These are phyloP conservation scores for Cucurbitaria berberidis DNA, from an alignment of 2,329 filamentous ascomycete species.

Conservation along the genomic window DNA sequence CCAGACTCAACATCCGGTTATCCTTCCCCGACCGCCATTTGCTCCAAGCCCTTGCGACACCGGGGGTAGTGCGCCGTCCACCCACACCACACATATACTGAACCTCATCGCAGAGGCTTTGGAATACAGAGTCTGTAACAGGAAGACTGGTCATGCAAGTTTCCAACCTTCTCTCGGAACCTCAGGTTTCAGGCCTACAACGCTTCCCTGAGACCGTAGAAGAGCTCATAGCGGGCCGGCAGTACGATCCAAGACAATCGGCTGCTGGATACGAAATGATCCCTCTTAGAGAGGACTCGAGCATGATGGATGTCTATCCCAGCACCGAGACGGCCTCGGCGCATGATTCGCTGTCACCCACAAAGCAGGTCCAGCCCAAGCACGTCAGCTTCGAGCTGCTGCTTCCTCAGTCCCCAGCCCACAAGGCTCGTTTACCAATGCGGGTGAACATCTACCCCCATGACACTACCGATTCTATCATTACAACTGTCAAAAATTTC, in stretches of 20 bases:
- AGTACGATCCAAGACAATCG: conserved; percentile 34
- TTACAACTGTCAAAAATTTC: conserved; percentile 98
- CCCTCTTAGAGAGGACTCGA: conserved; percentile 33
- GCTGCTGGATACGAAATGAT: conserved; percentile 36
- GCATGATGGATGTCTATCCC: conserved; percentile 46
- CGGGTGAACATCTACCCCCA: conserved; percentile 91
- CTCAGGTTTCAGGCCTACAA: conserved; percentile 33
- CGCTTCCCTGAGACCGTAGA: conserved; percentile 32
- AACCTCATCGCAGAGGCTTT: conserved; percentile 27
- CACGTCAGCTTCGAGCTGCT: conserved; percentile 81
- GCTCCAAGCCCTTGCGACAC: conserved; percentile 48
- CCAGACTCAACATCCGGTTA: conserved; percentile 30
- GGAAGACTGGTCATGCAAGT: conserved; percentile 37
- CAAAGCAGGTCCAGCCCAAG: conserved; percentile 59
- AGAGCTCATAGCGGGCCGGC: conserved; percentile 36
- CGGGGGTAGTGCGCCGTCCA: conserved; percentile 43
- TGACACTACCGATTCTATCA: conserved; percentile 96
- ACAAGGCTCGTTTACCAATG: conserved; percentile 79
- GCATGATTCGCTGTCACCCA: conserved; percentile 46
- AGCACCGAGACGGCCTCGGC: conserved; percentile 41
- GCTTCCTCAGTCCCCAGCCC: conserved; percentile 70
- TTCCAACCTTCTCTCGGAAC: conserved; percentile 39
- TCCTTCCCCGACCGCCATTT: conserved; percentile 41
- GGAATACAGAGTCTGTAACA: conserved; percentile 9
- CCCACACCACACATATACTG: conserved; percentile 26